These are phyloP conservation scores for Cryptosporidium xiaoi DNA, from an alignment of 169 alveolate species.

Conservation along the genomic window DNA sequence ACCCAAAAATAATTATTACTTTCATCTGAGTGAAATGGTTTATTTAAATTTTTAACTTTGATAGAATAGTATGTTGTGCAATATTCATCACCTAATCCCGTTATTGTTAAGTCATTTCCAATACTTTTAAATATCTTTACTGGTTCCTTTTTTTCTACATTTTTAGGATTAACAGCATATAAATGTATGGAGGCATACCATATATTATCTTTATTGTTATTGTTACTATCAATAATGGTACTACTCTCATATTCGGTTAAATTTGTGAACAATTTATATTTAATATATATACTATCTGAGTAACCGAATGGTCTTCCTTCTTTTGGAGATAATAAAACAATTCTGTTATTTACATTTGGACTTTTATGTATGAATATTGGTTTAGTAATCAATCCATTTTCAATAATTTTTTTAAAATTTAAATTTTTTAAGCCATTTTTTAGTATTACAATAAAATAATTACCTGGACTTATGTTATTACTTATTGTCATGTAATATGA, in stretches of 20 bases:
- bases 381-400: constrained; percentile 58
- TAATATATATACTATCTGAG: constrained; percentile 20
- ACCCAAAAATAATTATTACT: constrained; percentile 41
- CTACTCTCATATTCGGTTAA: background rate
- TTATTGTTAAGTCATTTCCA: background rate
- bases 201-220: background rate
- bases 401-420: background rate
- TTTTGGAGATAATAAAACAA: constrained; percentile 27
- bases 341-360: constrained; percentile 8
- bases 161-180: constrained; percentile 39
- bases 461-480: constrained; percentile 6
- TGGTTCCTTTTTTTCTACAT: constrained; percentile 14
- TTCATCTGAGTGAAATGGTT: constrained; percentile 42
- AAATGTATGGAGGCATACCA: constrained; percentile 31
- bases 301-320: constrained; percentile 45
- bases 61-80: constrained; percentile 28
- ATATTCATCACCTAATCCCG: constrained; percentile 25
- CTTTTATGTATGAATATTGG: constrained; percentile 15
- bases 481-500: constrained; percentile 30
- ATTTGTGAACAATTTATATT: constrained; percentile 13
- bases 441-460: constrained; percentile 27
- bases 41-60: background rate
- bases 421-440: background rate
- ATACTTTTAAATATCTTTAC: constrained; percentile 15
- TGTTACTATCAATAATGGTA: too few relatives aligned